Conservation (phyloP, 139 green algal species). For the Gonium pectorale region DNA sequence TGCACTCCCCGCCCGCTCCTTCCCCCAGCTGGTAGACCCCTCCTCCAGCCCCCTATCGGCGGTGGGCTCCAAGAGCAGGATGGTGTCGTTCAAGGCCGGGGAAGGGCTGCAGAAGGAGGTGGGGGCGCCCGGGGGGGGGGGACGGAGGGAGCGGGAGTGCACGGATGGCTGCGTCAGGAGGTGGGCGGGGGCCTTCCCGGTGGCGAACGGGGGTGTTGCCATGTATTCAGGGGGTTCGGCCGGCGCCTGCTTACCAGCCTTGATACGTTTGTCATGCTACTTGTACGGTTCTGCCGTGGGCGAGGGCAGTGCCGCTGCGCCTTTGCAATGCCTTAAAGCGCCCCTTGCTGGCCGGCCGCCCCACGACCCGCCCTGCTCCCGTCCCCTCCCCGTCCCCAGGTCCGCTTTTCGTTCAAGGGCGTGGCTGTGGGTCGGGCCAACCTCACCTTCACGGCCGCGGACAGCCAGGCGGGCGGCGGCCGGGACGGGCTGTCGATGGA, state of each 20-base stretch:
- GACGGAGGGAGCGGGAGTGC: too few relatives aligned
- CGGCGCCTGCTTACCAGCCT: too few relatives aligned
- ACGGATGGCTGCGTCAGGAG: too few relatives aligned
- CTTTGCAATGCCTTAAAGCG: too few relatives aligned
- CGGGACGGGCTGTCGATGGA: slow-evolving; percentile 14
- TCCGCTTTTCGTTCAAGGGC: slow-evolving; percentile 56
- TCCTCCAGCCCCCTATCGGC: background rate
- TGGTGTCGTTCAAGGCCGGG: background rate
- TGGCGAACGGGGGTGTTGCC: too few relatives aligned
- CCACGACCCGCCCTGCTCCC: background rate
- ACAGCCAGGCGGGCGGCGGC: background rate
- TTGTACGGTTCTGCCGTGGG: too few relatives aligned
- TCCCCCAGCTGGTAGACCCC: too few relatives aligned
- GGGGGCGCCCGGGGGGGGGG: background rate
- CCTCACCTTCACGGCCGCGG: slow-evolving; percentile 27
- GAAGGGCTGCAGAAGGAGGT: slow-evolving; percentile 3
- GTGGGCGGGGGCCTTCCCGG: background rate
- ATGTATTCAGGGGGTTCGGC: background rate
- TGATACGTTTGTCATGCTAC: too few relatives aligned
- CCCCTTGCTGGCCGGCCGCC: background rate
- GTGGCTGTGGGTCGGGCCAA: slow-evolving; percentile 20
- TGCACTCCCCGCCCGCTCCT: background rate
- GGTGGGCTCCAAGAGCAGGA: background rate
- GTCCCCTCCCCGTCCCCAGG: slow-evolving; percentile 15
- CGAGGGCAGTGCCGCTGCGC: background rate